phyloP scores from a whole-genome alignment of 495 filamentous ascomycete genomes.

The Penicillium paradoxum region DNA sequence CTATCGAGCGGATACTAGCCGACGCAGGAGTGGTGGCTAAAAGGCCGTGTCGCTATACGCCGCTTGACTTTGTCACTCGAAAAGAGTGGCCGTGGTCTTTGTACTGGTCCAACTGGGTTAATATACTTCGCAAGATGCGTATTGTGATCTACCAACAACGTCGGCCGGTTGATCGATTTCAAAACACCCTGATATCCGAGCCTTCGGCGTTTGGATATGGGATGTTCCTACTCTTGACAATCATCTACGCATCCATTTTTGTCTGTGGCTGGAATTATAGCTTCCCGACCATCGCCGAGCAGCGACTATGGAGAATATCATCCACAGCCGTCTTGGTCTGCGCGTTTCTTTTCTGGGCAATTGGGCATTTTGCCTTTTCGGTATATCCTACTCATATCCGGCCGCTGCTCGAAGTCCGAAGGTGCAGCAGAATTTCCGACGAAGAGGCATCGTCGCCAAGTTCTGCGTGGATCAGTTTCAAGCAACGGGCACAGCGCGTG shows the following conservation, averaged over 20 bases:
- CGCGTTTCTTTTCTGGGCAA: no score
- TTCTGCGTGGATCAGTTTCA: no score
- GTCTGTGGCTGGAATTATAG: constrained; percentile 26
- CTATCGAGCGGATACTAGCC: neutral
- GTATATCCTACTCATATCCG: no score
- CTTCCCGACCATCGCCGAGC: constrained; percentile 22
- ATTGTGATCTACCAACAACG: constrained; percentile 14
- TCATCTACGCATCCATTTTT: constrained; percentile 23
- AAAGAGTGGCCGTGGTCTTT: constrained; percentile 16
- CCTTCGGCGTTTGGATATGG: no score
- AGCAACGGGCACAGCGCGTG: no score
- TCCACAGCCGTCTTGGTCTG: no score
- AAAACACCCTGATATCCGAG: constrained; percentile 4
- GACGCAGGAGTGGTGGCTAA: neutral
- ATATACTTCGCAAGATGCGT: constrained; percentile 15
- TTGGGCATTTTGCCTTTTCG: no score
- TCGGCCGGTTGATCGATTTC: constrained; percentile 18
- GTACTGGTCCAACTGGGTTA: constrained; percentile 18
- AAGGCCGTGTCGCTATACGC: constrained; percentile 15
- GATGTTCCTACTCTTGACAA: constrained; percentile 7
- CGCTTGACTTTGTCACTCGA: constrained; percentile 20
- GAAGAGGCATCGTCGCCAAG: no score
- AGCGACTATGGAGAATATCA: constrained; percentile 27
- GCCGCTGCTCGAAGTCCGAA: no score
- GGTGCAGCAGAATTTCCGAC: no score